Percentiles rank a stretch among this genome's conserved stretches.
Evolutionary conservation across 2,329 filamentous ascomycete genomes (phyloP).

Genomic region (Graphilbum sp.): DNA sequence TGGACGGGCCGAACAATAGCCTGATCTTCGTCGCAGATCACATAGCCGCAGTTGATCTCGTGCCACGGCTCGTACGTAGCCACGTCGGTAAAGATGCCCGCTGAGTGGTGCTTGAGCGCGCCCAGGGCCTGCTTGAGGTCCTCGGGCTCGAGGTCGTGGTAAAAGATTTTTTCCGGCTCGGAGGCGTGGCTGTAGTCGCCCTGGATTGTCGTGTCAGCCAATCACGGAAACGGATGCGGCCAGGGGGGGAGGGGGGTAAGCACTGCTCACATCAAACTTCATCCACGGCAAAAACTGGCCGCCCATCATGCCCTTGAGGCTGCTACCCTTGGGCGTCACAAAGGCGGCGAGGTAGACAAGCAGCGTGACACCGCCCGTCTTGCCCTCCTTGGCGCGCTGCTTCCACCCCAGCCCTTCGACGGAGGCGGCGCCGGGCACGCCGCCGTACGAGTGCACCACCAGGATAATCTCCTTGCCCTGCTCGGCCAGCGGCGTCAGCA

Average conservation of each 20-base stretch:
- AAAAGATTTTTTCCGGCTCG: neutral
- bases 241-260: too few species aligned
- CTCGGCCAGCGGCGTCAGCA: neutral
- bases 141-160: slow-evolving; percentile 1
- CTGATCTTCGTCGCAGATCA: slow-evolving; percentile 2
- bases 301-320: slow-evolving; percentile 10
- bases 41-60: neutral
- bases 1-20: neutral
- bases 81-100: neutral
- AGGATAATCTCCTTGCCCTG: slow-evolving; percentile 1
- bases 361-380: slow-evolving; percentile 18
- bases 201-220: neutral
- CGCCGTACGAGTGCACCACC: slow-evolving; percentile 2
- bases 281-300: slow-evolving; percentile 13
- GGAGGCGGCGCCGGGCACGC: slow-evolving; percentile 14
- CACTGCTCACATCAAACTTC: slow-evolving; percentile 3
- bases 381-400: slow-evolving; percentile 14
- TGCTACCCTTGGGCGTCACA: slow-evolving; percentile 10
- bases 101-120: neutral
- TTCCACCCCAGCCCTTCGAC: slow-evolving; percentile 15
- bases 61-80: slow-evolving; percentile 2
- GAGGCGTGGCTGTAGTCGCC: neutral
- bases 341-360: slow-evolving; percentile 15
- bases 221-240: neutral
- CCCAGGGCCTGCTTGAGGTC: neutral